Percentiles rank a stretch among this genome's conserved stretches.
phyloP scores from a whole-genome alignment of 306 rosid genomes.

The Vicia sativa region DNA sequence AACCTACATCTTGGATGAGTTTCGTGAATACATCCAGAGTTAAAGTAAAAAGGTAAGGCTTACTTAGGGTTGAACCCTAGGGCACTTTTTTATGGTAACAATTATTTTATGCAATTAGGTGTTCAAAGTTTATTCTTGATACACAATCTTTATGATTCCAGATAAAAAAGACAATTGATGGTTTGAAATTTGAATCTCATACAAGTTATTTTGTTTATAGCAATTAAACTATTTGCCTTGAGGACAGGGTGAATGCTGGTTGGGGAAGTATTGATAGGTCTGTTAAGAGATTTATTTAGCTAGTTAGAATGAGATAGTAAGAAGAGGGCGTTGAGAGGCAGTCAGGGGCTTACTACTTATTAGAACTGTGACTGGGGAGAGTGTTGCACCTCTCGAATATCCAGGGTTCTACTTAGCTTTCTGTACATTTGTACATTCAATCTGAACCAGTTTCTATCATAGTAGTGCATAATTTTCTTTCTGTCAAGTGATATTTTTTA shows the following conservation, averaged over 20 bases:
- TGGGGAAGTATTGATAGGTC: background rate
- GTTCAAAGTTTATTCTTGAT: too few relatives aligned
- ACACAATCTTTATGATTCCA: too few relatives aligned
- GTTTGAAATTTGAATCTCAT: background rate
- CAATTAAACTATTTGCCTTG: background rate
- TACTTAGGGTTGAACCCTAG: too few relatives aligned
- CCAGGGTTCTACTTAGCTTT: background rate
- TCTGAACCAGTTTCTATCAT: conserved; percentile 2
- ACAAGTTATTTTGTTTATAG: background rate
- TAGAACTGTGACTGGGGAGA: too few relatives aligned
- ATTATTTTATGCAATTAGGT: too few relatives aligned
- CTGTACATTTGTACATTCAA: conserved; percentile 1
- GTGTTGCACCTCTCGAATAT: background rate
- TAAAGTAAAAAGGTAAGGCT: too few relatives aligned
- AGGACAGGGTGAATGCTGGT: background rate
- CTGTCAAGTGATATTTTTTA: conserved; percentile 13
- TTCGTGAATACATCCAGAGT: too few relatives aligned
- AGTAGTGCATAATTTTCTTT: conserved; percentile 15
- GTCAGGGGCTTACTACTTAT: background rate
- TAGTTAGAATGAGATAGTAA: background rate
- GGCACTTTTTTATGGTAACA: too few relatives aligned
- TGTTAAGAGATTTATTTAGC: background rate
- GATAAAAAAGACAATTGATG: too few relatives aligned
- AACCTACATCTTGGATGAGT: too few relatives aligned
- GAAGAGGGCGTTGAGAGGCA: background rate